Percentiles rank a stretch among this genome's conserved stretches.
Evolutionary conservation across 305 asterid species (phyloP).

Genomic region (Petunia hybrid): DNA sequence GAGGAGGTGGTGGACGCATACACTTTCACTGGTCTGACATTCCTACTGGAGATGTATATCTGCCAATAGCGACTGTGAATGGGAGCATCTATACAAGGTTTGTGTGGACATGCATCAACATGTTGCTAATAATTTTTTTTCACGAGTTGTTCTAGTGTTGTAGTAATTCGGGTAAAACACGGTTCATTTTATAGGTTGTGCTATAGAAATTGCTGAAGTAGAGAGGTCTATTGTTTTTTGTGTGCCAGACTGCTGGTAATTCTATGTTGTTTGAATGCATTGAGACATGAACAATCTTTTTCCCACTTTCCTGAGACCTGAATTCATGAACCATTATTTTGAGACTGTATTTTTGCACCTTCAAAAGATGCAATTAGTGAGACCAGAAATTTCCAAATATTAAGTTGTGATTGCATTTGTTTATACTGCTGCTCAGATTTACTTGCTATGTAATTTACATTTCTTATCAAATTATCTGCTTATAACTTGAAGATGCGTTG

Average conservation of each 20-base stretch:
- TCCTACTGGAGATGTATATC: slow-evolving; percentile 93
- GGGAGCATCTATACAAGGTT: slow-evolving; percentile 84
- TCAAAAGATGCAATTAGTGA: slow-evolving; percentile 6
- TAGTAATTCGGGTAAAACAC: background rate
- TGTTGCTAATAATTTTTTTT: slow-evolving; percentile 20
- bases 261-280: slow-evolving; percentile 3
- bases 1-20: slow-evolving; percentile 99
- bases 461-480: background rate
- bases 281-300: slow-evolving; percentile 3
- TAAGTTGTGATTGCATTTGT: slow-evolving; percentile 2
- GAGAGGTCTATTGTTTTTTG: background rate
- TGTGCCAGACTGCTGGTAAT: background rate
- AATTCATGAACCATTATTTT: background rate
- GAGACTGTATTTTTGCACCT: background rate
- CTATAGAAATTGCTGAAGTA: background rate
- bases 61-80: slow-evolving; percentile 83
- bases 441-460: background rate
- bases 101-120: slow-evolving; percentile 38
- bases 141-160: background rate
- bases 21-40: slow-evolving; percentile 97
- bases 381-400: background rate
- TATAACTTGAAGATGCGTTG: slow-evolving; percentile 12
- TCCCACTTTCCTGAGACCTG: background rate
- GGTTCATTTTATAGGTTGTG: slow-evolving; percentile 18
- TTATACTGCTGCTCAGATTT: background rate